phyloP scores from a whole-genome alignment of 305 asterid genomes.

The Euphrasia arctica region DNA sequence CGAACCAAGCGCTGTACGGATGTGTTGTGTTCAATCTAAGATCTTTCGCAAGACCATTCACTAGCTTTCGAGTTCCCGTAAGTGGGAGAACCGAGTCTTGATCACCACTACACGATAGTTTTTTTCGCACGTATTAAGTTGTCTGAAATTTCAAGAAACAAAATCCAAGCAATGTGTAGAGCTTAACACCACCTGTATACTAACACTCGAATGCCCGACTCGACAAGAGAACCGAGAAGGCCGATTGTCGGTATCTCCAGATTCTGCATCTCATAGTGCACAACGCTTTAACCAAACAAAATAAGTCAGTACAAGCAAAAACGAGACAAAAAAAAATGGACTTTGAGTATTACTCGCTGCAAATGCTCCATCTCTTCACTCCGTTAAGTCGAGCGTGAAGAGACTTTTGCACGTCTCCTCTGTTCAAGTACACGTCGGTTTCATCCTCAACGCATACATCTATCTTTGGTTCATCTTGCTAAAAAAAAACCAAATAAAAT shows the following conservation, averaged over 20 bases:
- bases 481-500: background rate
- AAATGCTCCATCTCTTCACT: constrained; percentile 59
- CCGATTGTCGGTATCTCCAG: constrained; percentile 72
- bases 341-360: background rate
- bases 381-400: constrained; percentile 77
- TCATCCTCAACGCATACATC: constrained; percentile 74
- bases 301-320: background rate
- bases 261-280: constrained; percentile 61
- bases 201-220: constrained; percentile 60
- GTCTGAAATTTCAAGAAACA: background rate
- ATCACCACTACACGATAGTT: constrained; percentile 57
- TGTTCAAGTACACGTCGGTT: constrained; percentile 47
- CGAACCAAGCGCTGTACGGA: constrained; percentile 69
- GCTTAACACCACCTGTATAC: constrained; percentile 59
- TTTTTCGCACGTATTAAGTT: constrained; percentile 10
- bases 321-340: background rate
- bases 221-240: constrained; percentile 58
- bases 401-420: constrained; percentile 70
- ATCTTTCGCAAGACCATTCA: constrained; percentile 52
- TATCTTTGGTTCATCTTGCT: constrained; percentile 43
- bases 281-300: background rate
- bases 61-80: constrained; percentile 54
- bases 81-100: constrained; percentile 91
- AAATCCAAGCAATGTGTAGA: background rate
- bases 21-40: constrained; percentile 50